These are phyloP conservation scores for Paspalum vaginatum DNA, from an alignment of 176 grass and related monocot genomes.

Conservation along the genomic window DNA sequence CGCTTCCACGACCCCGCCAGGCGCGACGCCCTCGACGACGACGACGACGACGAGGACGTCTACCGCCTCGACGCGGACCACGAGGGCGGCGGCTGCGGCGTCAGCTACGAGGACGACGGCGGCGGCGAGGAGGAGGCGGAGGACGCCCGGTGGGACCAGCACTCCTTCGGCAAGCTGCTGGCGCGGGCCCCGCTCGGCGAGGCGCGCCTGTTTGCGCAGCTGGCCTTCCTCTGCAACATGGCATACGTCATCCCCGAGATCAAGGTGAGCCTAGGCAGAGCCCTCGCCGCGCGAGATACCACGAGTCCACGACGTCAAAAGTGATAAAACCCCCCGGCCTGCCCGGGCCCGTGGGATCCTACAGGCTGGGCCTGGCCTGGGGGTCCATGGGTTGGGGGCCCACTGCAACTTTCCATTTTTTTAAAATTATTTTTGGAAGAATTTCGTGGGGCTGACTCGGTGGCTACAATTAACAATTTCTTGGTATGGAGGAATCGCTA, in stretches of 20 bases:
- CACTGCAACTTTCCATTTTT: background rate
- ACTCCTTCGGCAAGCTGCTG: constrained; percentile 77
- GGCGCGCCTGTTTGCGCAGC: constrained; percentile 74
- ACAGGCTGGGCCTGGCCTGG: constrained; percentile 48
- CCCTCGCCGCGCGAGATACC: too few relatives aligned
- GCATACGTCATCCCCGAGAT: constrained; percentile 94
- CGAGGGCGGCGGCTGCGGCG: constrained; percentile 58
- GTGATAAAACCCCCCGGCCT: background rate
- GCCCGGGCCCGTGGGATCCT: background rate
- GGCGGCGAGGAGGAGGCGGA: constrained; percentile 29
- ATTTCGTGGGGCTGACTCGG: constrained; percentile 7
- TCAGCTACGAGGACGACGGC: constrained; percentile 76
- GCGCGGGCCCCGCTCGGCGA: constrained; percentile 62
- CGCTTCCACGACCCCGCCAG: constrained; percentile 63
- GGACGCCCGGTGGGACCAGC: constrained; percentile 61
- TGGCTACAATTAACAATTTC: background rate
- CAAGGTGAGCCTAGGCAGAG: too few relatives aligned
- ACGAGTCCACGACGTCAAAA: too few relatives aligned
- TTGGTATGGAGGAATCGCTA: constrained; percentile 8
- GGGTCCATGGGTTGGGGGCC: background rate
- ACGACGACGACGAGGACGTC: constrained; percentile 17
- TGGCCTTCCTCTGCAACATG: constrained; percentile 96
- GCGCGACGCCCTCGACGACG: constrained; percentile 28
- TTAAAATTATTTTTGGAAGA: background rate
- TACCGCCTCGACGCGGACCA: constrained; percentile 24